Evolutionary conservation across 2,329 filamentous ascomycete species (phyloP), one percentile per base, ranked within the genome.

Genomic region (Cladosporium sp.): DNA sequence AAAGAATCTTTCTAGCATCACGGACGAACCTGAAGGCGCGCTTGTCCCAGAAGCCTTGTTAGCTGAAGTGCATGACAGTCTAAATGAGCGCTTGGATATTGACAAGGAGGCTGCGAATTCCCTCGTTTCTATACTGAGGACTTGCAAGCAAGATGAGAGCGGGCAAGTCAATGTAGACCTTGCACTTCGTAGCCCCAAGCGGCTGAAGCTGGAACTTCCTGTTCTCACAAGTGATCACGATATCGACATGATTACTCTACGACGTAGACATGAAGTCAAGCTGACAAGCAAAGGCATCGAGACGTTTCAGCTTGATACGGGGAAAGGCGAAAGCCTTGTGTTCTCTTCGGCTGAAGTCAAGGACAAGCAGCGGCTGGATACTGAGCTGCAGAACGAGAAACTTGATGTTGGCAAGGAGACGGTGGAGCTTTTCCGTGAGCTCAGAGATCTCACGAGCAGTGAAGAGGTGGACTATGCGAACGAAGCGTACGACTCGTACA

Each of bases 171-270:
- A 37, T 10, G 35, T 58, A 21, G 8, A 23, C 1, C 14, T 35
- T 3, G 49, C 31, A 14, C 7, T 26, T 5, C 8, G 12, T 2
- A 37, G 5, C 16, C 62, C 70, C 7, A 53, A 65, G 29, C 59
- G 68, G 7, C 71, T 72, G 18, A 84, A 81, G 67, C 65, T 80
- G 11, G 82, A 85, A 62, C 65, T 79, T 40, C 83, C 85, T 2
- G 60, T 85, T 0, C 73, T 86, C 7, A 63, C n/a, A 3, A 77
- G 75, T 3, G 81, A 84, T 67, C 74, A 80, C 67, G 79, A 82
- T 40, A 69, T 79, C 28, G 82, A 85, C 68, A 67, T 83, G 62
- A 67, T 73, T n/a, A 66, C 67, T 3, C 80, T 85, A 5, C 70
- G 76, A 18, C 56, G 66, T 16, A 65, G 72, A 18, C 71, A 74